A percentile compares a stretch with the other conserved stretches of the same genome.
phyloP scores from a whole-genome alignment of 768 basidiomycete genomes.

The Kwoniella dendrophila region DNA sequence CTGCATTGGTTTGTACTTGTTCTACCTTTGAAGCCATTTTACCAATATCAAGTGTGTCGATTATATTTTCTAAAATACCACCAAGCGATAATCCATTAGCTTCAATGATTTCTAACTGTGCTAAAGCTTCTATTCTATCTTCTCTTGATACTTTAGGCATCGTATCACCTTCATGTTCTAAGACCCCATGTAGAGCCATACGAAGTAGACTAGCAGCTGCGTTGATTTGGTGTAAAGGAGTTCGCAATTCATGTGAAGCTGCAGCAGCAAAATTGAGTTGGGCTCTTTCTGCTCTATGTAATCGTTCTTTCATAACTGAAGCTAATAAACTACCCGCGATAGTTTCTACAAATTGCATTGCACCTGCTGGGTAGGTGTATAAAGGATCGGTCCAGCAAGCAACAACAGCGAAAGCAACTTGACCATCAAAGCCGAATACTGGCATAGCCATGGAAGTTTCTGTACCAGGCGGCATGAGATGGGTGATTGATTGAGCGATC shows the following conservation, averaged over 20 bases:
- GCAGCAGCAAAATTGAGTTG: conserved; percentile 52
- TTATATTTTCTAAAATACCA: conserved; percentile 48
- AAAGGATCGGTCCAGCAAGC: conserved; percentile 53
- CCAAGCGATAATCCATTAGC: conserved; percentile 42
- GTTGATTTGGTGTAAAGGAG: conserved; percentile 53
- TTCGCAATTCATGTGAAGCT: conserved; percentile 51
- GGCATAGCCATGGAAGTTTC: conserved; percentile 52
- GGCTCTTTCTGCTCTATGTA: conserved; percentile 39
- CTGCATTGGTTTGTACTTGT: background rate
- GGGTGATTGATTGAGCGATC: conserved; percentile 44
- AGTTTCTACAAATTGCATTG: conserved; percentile 52
- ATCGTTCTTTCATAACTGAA: conserved; percentile 46
- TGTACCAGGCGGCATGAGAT: conserved; percentile 49
- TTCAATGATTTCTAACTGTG: conserved; percentile 48
- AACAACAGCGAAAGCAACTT: conserved; percentile 50
- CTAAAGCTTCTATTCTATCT: conserved; percentile 32
- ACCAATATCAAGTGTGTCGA: conserved; percentile 53
- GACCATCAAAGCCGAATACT: conserved; percentile 52
- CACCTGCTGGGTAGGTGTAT: conserved; percentile 48
- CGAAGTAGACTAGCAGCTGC: conserved; percentile 43
- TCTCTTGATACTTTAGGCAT: conserved; percentile 14
- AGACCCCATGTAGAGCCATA: conserved; percentile 22
- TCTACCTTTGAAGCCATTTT: conserved; percentile 12
- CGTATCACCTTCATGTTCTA: conserved; percentile 6
- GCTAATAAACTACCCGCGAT: conserved; percentile 52